phyloP scores from a whole-genome alignment of 371 early-diverging fungal genomes.

The Lichtheimia hyalospora region DNA sequence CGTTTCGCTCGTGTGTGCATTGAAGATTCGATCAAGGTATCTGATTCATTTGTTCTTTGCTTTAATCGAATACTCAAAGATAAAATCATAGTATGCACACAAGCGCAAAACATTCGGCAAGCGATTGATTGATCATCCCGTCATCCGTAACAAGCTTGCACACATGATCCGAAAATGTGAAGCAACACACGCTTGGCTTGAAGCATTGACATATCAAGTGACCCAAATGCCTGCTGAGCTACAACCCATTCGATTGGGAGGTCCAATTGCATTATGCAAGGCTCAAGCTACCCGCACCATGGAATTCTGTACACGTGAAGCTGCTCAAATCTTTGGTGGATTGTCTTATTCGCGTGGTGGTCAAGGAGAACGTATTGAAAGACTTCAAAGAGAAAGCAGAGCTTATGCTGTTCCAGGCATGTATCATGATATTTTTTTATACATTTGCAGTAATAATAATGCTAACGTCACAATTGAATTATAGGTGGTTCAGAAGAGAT shows the following conservation, averaged over 20 bases:
- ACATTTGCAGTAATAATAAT: slow-evolving; percentile 14
- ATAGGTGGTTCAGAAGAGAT: slow-evolving; percentile 53
- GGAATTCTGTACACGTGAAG: slow-evolving; percentile 87
- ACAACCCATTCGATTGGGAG: slow-evolving; percentile 75
- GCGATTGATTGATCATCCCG: slow-evolving; percentile 73
- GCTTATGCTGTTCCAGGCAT: slow-evolving; percentile 80
- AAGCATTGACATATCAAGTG: slow-evolving; percentile 67
- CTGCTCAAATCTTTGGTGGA: slow-evolving; percentile 91
- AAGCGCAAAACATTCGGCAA: slow-evolving; percentile 87
- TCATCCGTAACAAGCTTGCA: slow-evolving; percentile 68
- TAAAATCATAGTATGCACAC: slow-evolving; percentile 60
- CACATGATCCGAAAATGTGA: slow-evolving; percentile 85
- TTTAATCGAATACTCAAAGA: neutral
- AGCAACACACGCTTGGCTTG: slow-evolving; percentile 86
- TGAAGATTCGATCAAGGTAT: slow-evolving; percentile 77
- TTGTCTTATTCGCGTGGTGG: slow-evolving; percentile 77
- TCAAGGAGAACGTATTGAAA: slow-evolving; percentile 86
- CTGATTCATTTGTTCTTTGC: too few species aligned
- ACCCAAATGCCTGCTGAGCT: slow-evolving; percentile 63
- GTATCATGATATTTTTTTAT: slow-evolving; percentile 51
- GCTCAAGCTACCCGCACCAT: slow-evolving; percentile 84
- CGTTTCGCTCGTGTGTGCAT: slow-evolving; percentile 88
- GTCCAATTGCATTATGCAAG: slow-evolving; percentile 86
- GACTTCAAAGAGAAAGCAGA: slow-evolving; percentile 85
- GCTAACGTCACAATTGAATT: slow-evolving; percentile 11